phyloP scores from a whole-genome alignment of 2,329 filamentous ascomycete genomes.

The Fusarium sacchari region DNA sequence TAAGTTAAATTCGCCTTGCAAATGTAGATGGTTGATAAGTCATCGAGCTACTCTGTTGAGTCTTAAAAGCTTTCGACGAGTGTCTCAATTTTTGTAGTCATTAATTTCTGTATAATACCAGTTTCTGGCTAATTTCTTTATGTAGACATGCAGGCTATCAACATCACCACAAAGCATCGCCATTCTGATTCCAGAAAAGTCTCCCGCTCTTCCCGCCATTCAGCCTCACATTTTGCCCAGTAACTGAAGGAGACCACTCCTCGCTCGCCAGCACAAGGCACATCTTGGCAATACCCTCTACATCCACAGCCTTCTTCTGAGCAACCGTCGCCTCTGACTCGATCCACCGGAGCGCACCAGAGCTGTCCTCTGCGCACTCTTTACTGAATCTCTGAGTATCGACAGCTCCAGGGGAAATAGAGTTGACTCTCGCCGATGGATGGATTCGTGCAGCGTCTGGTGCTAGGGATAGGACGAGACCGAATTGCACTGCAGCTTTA shows the following conservation, averaged over 20 bases:
- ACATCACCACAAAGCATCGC: neutral
- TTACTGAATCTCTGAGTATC: neutral
- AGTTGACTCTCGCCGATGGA: neutral
- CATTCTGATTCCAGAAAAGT: neutral
- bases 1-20: no score
- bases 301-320: neutral
- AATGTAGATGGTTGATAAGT: no score
- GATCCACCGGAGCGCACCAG: fast-evolving
- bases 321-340: neutral
- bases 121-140: no score
- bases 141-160: no score
- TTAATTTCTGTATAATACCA: no score
- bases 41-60: no score
- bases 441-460: neutral
- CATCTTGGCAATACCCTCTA: neutral
- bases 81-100: no score
- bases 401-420: neutral
- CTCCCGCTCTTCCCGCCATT: neutral
- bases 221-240: fast-evolving
- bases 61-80: no score
- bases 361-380: neutral
- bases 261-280: neutral
- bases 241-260: neutral
- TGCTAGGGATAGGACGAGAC: neutral
- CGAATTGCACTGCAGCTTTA: neutral